Percentiles rank a stretch among this genome's conserved stretches.
phyloP scores from a whole-genome alignment of 768 basidiomycete genomes.

The Panellus pusillus region DNA sequence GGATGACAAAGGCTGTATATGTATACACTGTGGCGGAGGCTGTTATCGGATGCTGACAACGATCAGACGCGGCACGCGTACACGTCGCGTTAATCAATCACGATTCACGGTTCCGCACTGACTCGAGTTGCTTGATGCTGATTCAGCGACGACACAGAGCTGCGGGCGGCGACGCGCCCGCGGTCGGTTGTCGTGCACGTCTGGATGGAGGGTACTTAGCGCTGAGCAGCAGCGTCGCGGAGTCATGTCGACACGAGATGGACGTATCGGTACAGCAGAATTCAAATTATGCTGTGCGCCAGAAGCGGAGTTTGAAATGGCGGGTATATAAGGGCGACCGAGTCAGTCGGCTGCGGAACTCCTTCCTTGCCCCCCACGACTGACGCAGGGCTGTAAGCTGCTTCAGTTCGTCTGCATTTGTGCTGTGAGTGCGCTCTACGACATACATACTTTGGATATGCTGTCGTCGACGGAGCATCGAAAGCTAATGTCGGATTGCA shows the following conservation, averaged over 20 bases:
- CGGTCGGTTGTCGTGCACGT: too few relatives aligned
- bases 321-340: conserved; percentile 10
- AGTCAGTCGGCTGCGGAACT: background rate
- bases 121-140: too few relatives aligned
- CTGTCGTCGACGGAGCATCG: conserved; percentile 13
- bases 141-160: too few relatives aligned
- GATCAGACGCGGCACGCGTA: too few relatives aligned
- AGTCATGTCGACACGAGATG: background rate
- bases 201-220: background rate
- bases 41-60: too few relatives aligned
- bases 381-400: conserved; percentile 12
- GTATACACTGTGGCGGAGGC: too few relatives aligned
- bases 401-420: conserved; percentile 14
- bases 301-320: too few relatives aligned
- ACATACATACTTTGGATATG: conserved; percentile 2
- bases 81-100: too few relatives aligned
- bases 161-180: too few relatives aligned
- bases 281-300: background rate
- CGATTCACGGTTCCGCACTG: too few relatives aligned
- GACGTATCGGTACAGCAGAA: background rate
- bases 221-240: background rate
- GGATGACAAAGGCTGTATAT: too few relatives aligned
- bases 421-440: conserved; percentile 16
- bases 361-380: conserved; percentile 8
- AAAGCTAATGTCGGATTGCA: conserved; percentile 17